Evolutionary conservation across 768 basidiomycete species (phyloP), one percentile per base, ranked within the genome.

Genomic region (Lentinula sp.): DNA sequence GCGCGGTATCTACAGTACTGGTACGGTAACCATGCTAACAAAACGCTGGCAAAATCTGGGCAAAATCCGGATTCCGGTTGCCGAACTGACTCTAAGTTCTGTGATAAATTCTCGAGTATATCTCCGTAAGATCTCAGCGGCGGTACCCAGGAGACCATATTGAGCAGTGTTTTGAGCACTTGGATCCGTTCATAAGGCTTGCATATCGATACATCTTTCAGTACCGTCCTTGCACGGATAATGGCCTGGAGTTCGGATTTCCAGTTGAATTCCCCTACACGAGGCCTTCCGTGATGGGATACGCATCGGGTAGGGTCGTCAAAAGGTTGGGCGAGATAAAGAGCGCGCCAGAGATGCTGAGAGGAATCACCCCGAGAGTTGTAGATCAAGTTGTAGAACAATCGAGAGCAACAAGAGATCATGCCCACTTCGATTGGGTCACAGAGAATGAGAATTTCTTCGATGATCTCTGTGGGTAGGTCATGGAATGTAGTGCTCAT

Each of bases 241-340:
- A 88, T 74, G 9, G 76, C 71, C 63, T 87, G 83, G 1, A 91
- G 67, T 40, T 79, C 76, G 3, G 60, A 64, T 65, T 71, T 80
- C 88, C 88, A 91, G 62, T 81, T 71, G 6, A 84, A 68, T 3
- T 70, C 64, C 18, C 62, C 31, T 18, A 48, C 18, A 72, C 75
- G 62, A 65, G 70, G 69, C 15, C 40, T 18, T 5, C 77, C 77
- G 21, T 68, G 65, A 10, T 72, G 70, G 2, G 75, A 76, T 5
- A 82, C 65, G 50, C 84, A 80, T n/a, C 58, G 56, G 8, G 84
- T 74, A 1, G 84, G 87, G 65, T 91, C 87, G 61, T 91, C 89
- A 60, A 88, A 77, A 0, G 80, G 76, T 60, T 84, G 80, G 0
- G 71, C 65, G 46, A 91, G 84, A 70, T 89, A 91, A 5, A 91